These are phyloP conservation scores for Amphibolis antarctica DNA, from an alignment of 106 monocot species.

Conservation along the genomic window DNA sequence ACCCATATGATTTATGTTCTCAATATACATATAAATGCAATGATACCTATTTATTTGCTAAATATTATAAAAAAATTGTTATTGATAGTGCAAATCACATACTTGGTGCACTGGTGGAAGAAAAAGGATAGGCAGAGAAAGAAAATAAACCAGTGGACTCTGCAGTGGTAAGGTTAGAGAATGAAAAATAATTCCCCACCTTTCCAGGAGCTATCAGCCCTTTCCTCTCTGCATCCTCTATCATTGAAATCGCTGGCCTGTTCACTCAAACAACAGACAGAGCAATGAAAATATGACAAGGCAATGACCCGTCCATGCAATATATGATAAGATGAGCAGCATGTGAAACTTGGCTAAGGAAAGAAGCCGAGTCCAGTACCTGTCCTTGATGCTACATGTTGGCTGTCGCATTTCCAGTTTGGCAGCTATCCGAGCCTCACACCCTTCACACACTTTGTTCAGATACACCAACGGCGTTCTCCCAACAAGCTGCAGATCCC, in stretches of 20 bases:
- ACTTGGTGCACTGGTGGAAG: too few relatives aligned
- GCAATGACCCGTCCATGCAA: not conserved
- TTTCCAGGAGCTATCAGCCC: constrained; percentile 87
- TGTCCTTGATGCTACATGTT: constrained; percentile 78
- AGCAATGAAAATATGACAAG: not conserved
- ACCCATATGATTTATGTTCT: too few relatives aligned
- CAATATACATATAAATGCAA: too few relatives aligned
- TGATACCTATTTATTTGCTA: too few relatives aligned
- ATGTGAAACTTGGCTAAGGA: not conserved
- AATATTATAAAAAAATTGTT: too few relatives aligned
- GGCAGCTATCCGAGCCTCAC: constrained; percentile 52
- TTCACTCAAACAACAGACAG: not conserved
- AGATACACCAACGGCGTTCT: constrained; percentile 74
- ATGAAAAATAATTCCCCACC: constrained; percentile 17
- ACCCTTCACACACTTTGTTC: constrained; percentile 78
- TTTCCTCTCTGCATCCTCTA: constrained; percentile 81
- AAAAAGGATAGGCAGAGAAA: too few relatives aligned
- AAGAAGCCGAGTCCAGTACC: constrained; percentile 20
- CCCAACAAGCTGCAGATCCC: constrained; percentile 53
- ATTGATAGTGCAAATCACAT: too few relatives aligned
- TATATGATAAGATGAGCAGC: not conserved
- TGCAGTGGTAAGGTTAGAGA: too few relatives aligned
- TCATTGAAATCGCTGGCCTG: constrained; percentile 75
- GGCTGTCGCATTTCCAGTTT: constrained; percentile 82
- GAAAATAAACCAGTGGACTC: too few relatives aligned